Evolutionary conservation across 2,329 filamentous ascomycete genomes (phyloP).

Genomic region (Monosporascus ibericus): DNA sequence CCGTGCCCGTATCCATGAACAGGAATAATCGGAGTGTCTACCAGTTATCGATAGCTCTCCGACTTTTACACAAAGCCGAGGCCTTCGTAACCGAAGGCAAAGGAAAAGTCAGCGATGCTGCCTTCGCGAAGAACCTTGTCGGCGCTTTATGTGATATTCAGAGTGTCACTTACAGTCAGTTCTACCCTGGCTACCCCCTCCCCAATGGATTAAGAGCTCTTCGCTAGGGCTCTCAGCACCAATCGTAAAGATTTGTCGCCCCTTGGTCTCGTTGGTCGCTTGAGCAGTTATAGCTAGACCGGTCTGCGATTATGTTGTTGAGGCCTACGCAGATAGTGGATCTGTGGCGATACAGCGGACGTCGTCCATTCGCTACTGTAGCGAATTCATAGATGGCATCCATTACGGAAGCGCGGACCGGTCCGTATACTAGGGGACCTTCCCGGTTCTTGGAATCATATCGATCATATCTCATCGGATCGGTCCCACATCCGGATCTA

Average conservation of each 20-base stretch:
- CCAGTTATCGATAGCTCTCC: too few relatives aligned
- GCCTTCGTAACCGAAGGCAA: neutral
- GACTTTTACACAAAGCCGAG: too few relatives aligned
- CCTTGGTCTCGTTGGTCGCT: too few relatives aligned
- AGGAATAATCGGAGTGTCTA: too few relatives aligned
- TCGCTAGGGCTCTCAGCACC: neutral
- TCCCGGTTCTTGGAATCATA: neutral
- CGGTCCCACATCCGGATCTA: neutral
- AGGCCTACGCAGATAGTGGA: too few relatives aligned
- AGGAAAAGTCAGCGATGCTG: neutral
- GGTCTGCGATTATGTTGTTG: too few relatives aligned
- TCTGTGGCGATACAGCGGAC: too few relatives aligned
- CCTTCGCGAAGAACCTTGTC: neutral
- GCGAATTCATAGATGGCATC: neutral
- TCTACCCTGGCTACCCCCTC: neutral
- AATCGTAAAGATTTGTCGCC: neutral
- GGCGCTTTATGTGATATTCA: neutral
- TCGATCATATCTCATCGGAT: neutral
- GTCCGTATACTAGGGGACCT: neutral
- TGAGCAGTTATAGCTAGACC: too few relatives aligned
- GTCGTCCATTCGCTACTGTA: too few relatives aligned
- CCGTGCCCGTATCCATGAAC: too few relatives aligned
- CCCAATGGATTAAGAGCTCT: neutral
- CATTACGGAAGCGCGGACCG: neutral
- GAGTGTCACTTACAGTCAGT: neutral